Evolutionary conservation across 257 asterid species (phyloP).

Genomic region (Petunia axillaris): DNA sequence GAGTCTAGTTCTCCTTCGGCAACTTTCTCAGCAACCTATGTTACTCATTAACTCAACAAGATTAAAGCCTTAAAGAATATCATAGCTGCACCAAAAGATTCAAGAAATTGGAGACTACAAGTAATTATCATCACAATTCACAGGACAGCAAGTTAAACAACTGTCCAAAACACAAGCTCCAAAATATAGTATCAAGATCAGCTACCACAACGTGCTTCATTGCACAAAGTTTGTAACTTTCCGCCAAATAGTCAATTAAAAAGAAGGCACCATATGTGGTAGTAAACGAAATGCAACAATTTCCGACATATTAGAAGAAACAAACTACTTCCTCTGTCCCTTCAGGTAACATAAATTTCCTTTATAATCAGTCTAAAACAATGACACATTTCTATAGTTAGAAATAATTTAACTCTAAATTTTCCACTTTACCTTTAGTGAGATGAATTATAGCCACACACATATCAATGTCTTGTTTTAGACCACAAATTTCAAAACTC

Average conservation of each 20-base stretch:
- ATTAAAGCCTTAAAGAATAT: background rate
- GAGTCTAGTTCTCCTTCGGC: conserved; percentile 86
- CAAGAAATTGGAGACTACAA: background rate
- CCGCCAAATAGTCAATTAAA: conserved; percentile 7
- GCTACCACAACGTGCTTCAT: background rate
- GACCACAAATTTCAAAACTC: background rate
- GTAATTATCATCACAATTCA: background rate
- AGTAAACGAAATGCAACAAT: background rate
- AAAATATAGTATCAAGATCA: background rate
- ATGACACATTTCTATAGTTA: too few relatives aligned
- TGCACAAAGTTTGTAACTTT: background rate
- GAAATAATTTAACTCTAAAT: too few relatives aligned
- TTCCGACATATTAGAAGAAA: background rate
- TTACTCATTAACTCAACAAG: conserved; percentile 8
- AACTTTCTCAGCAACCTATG: conserved; percentile 82
- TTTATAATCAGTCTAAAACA: background rate
- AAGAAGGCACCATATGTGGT: background rate
- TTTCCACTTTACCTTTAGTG: too few relatives aligned
- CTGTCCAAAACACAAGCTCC: background rate
- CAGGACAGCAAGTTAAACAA: background rate
- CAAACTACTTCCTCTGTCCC: background rate
- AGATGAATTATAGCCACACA: too few relatives aligned
- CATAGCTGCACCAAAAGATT: background rate
- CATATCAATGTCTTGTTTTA: background rate
- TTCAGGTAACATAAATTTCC: background rate